A percentile compares a stretch with the other conserved stretches of the same genome.
Evolutionary conservation across 2,329 filamentous ascomycete genomes (phyloP).

Genomic region (Elsinoe fawcettii): DNA sequence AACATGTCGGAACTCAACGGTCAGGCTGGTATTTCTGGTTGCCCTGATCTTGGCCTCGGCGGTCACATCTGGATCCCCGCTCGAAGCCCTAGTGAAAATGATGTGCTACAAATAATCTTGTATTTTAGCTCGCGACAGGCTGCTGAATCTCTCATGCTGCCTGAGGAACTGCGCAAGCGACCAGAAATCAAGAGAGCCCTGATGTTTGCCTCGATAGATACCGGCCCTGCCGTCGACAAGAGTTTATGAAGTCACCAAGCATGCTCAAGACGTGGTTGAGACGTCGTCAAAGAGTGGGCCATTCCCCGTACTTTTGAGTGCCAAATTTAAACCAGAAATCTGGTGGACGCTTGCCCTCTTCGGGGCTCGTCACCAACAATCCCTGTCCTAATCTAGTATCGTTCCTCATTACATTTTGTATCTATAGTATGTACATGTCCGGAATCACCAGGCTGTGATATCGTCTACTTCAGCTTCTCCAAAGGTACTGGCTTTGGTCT

Average conservation of each 20-base stretch:
- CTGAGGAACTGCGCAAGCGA: too few relatives aligned
- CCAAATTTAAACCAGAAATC: background rate
- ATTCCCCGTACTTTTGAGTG: background rate
- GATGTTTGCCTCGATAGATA: too few relatives aligned
- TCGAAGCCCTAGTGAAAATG: background rate
- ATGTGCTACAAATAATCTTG: background rate
- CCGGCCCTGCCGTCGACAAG: too few relatives aligned
- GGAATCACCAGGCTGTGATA: constrained; percentile 83
- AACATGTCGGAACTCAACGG: background rate
- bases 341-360: background rate
- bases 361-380: background rate
- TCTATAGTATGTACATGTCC: constrained; percentile 7
- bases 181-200: too few relatives aligned
- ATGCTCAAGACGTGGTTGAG: background rate
- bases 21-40: background rate
- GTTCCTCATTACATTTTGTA: background rate
- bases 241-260: background rate
- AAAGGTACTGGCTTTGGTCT: constrained; percentile 82
- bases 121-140: too few relatives aligned
- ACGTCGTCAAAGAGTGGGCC: background rate
- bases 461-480: constrained; percentile 94
- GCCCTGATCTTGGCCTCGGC: constrained; percentile 1
- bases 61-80: background rate
- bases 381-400: background rate
- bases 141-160: too few relatives aligned